Base-by-base conservation (phyloP, 805 yeast species). In the Cyberlindnera xishuangbannaensis region DNA sequence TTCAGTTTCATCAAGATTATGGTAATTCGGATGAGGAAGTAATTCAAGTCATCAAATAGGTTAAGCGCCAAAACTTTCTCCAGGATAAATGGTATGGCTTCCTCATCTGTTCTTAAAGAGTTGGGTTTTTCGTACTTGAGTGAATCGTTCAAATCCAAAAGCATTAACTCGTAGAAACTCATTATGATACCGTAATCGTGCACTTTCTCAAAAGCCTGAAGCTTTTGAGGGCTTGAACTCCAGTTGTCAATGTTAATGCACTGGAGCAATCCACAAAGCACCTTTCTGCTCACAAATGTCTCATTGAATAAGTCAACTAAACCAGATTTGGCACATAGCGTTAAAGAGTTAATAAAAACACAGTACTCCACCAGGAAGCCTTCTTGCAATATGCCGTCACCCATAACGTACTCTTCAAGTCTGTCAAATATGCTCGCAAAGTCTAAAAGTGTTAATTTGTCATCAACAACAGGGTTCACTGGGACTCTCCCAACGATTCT, bases 1-100 rank as follows among this genome's bases (percentile, higher is more conserved):
- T 48, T 49, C 28, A 49, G 31, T 20, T 34, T 42, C 22, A 47
- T 22, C 19, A 49, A 13, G 7, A 41, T 40, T 10, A 31, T 39
- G 9, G 42, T 25, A 3, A 44, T 36, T 27, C 33, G 28, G 16
- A 46, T 36, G 17, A 46, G 16, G 28, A 40, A 37, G 32, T 46
- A 50, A 31, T 41, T 48, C 28, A 45, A 29, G 24, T 46, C 51
- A 25, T 50, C 47, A 32, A 43, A 43, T 17, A 48, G 28, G 27
- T 45, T 48, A 31, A 47, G 16, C 9, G 40, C 34, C 8, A 40
- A 17, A 14, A 45, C 40, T 18, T 36, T 47, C 5, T 34, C 37
- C 11, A 45, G 26, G 12, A 44, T 13, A 26, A 37, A 43, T 3
- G 27, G 32, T n/a, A 31, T 28, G 6, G 25, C 27, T 7, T 34